phyloP scores from a whole-genome alignment of 805 yeast species.

The Candida nemodendra region DNA sequence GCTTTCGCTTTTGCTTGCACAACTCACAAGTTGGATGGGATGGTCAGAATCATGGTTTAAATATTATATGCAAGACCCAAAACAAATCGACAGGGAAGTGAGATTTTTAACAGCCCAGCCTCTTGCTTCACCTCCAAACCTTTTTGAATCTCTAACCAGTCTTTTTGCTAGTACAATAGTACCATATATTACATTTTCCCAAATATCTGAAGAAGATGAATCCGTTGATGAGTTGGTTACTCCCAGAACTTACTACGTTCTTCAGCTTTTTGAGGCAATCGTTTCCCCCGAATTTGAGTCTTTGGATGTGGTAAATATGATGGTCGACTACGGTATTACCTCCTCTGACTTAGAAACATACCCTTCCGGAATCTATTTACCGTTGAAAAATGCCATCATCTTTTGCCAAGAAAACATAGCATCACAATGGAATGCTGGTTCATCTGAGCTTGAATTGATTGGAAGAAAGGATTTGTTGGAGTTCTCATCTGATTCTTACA shows the following conservation, averaged over 20 bases:
- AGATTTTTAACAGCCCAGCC: conserved; percentile 44
- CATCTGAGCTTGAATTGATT: conserved; percentile 51
- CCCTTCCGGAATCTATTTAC: conserved; percentile 70
- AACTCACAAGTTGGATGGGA: conserved; percentile 64
- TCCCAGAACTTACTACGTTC: conserved; percentile 60
- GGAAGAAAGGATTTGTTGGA: conserved; percentile 62
- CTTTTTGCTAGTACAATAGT: conserved; percentile 45
- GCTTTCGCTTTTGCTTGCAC: conserved; percentile 57
- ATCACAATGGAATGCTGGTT: conserved; percentile 41
- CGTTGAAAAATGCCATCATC: conserved; percentile 61
- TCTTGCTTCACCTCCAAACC: conserved; percentile 57
- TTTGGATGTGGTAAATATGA: conserved; percentile 55
- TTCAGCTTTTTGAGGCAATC: conserved; percentile 61
- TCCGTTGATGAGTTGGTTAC: conserved; percentile 57
- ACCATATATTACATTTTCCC: conserved; percentile 65
- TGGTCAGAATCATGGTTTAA: conserved; percentile 69
- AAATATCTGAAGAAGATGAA: conserved; percentile 61
- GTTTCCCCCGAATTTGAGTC: conserved; percentile 53
- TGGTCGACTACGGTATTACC: conserved; percentile 57
- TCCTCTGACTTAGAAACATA: conserved; percentile 57
- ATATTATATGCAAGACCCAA: conserved; percentile 46
- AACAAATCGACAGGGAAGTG: conserved; percentile 37
- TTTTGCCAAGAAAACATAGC: conserved; percentile 52
- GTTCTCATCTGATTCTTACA: conserved; percentile 12
- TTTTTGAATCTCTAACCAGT: conserved; percentile 55